A percentile compares a stretch with the other conserved stretches of the same genome.
Evolutionary conservation across 495 filamentous ascomycete species (phyloP).

Genomic region (Penicillium alfredii): DNA sequence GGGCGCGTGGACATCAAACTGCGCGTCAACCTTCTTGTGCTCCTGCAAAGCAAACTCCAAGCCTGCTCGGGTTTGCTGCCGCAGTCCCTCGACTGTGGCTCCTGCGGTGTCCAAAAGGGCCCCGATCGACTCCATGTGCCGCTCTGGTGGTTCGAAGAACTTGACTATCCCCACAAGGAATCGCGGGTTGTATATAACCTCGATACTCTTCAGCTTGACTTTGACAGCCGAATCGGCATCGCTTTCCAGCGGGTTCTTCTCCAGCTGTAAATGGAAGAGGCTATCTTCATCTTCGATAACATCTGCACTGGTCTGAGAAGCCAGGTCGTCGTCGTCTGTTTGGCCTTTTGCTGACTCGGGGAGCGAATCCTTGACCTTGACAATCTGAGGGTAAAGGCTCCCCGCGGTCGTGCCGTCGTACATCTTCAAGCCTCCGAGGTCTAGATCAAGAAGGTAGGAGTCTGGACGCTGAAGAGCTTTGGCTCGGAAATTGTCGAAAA

Average conservation of each 20-base stretch:
- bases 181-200: constrained; percentile 93
- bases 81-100: constrained; percentile 86
- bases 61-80: constrained; percentile 91
- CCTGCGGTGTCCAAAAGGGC: constrained; percentile 92
- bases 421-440: constrained; percentile 85
- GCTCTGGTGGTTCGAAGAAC: constrained; percentile 92
- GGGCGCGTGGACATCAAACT: constrained; percentile 91
- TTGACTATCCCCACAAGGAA: constrained; percentile 83
- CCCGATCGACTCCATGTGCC: constrained; percentile 96
- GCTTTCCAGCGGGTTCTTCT: constrained; percentile 90
- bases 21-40: constrained; percentile 95
- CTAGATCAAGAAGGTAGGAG: constrained; percentile 79
- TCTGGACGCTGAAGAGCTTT: constrained; percentile 83
- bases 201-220: constrained; percentile 87
- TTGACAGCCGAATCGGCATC: constrained; percentile 85
- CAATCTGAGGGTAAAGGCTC: constrained; percentile 86
- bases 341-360: constrained; percentile 41
- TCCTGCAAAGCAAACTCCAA: constrained; percentile 94
- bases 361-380: constrained; percentile 83
- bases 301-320: constrained; percentile 41
- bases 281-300: constrained; percentile 61
- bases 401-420: constrained; percentile 93
- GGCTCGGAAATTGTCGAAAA: constrained; percentile 90
- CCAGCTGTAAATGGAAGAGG: constrained; percentile 86
- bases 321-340: constrained; percentile 58